Base-by-base conservation (phyloP, 768 basidiomycete genomes). In the Ramaria sp. region DNA sequence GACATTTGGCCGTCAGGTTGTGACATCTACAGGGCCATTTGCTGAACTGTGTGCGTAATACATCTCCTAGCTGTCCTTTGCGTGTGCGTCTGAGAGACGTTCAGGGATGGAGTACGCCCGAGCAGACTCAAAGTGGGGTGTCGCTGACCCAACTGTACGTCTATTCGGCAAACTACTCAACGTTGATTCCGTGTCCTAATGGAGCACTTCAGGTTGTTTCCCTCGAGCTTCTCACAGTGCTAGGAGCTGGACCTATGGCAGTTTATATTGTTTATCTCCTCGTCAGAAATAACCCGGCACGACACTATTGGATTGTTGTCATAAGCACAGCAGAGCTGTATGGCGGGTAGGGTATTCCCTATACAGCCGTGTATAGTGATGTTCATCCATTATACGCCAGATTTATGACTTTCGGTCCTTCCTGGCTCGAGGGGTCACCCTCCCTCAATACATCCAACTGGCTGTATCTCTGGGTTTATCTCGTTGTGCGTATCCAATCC, bases 341-440 rank as follows among this genome's bases (percentile, higher is more conserved):
- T 58, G 88, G 88, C 63, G 84, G 84, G 81, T 87, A 48, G 42
- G 76, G 66, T n/a, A 31, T 31, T 13, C 43, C 6, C 34, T 53
- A 11, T 27, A 7, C 33, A 27, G 31, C 4, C 1, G 12, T 49
- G 27, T 43, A 30, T 15, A 51, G 22, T 12, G 15, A 38, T 1
- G 37, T 7, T n/a, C 11, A 17, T 24, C 30, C 24, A 22, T 48
- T 4, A n/a, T 37, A 31, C 19, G 37, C 34, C 59, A 84, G 83
- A 31, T 90, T 83, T 83, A 90, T 91, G 89, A 91, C 88, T 2
- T 91, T 91, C 70, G 84, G 82, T 64, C 89, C 89, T 0, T 89
- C 91, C 69, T 91, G 88, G 88, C 71, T 91, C 49, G 82, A 78
- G 0, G 87, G 86, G 19, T 86, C 80, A 63, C 80, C 82, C 0